These are phyloP conservation scores for Biancaea sappan DNA, from an alignment of 306 rosid genomes.

Conservation along the genomic window DNA sequence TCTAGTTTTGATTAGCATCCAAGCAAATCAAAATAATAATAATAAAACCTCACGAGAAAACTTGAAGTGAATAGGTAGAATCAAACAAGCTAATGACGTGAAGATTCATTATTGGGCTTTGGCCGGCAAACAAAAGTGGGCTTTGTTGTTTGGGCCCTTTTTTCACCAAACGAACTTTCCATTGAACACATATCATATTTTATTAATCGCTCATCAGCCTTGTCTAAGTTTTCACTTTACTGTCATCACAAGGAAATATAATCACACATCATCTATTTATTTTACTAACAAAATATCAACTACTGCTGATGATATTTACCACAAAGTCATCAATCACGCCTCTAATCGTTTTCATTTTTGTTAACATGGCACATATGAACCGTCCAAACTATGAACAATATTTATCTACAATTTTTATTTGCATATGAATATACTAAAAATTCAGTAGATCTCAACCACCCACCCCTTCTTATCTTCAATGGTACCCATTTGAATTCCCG, in stretches of 20 bases:
- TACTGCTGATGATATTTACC: not conserved
- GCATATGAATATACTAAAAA: not conserved
- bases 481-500: slow-evolving; percentile 67
- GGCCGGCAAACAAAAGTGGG: too few relatives aligned
- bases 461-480: slow-evolving; percentile 75
- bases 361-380: not conserved
- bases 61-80: too few relatives aligned
- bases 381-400: not conserved
- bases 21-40: too few relatives aligned
- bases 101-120: too few relatives aligned
- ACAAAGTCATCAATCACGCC: not conserved
- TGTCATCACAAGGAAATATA: not conserved
- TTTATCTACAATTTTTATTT: not conserved
- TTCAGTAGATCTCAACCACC: slow-evolving; percentile 60
- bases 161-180: too few relatives aligned
- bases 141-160: too few relatives aligned
- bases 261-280: not conserved
- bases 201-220: too few relatives aligned
- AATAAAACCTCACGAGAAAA: too few relatives aligned
- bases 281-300: not conserved
- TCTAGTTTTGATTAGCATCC: too few relatives aligned
- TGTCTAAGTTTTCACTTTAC: too few relatives aligned
- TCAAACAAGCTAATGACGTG: too few relatives aligned
- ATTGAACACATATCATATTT: too few relatives aligned
- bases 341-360: not conserved